Conservation (phyloP, 2,329 filamentous ascomycete species). For the Graphiopsis chlorocephala region DNA sequence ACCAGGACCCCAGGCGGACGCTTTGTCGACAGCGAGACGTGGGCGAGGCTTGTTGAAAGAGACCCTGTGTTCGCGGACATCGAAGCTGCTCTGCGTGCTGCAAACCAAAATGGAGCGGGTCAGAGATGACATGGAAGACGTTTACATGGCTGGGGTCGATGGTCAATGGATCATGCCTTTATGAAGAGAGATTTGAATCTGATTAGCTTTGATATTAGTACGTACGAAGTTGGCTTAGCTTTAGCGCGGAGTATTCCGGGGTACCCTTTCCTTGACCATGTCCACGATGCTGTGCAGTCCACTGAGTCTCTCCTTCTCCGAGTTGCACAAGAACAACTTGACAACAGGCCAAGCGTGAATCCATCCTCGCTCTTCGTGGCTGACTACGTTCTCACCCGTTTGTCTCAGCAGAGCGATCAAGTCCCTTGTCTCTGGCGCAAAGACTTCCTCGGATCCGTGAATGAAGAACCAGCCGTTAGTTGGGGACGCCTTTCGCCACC, state of each 20-base stretch:
- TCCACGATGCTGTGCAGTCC: slow-evolving; percentile 47
- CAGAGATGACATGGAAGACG: neutral
- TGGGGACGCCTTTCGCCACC: slow-evolving; percentile 68
- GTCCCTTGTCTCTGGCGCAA: slow-evolving; percentile 66
- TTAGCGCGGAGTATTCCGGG: neutral
- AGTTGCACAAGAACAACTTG: slow-evolving; percentile 54
- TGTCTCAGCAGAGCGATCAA: slow-evolving; percentile 57
- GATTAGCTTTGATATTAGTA: neutral
- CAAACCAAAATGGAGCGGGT: neutral
- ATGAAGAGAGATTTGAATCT: neutral
- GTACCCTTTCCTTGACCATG: slow-evolving; percentile 31
- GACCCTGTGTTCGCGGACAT: neutral
- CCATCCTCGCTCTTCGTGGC: slow-evolving; percentile 60
- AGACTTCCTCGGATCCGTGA: slow-evolving; percentile 75
- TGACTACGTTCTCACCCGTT: slow-evolving; percentile 54
- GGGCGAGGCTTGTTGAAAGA: neutral
- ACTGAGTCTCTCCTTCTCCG: slow-evolving; percentile 44
- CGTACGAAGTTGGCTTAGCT: neutral
- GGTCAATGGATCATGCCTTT: neutral
- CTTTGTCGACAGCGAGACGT: neutral
- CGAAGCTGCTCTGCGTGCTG: neutral
- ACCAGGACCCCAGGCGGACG: neutral
- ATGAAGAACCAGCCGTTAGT: slow-evolving; percentile 65
- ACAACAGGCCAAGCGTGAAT: slow-evolving; percentile 85
- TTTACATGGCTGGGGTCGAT: neutral